These are phyloP conservation scores for Albifimbria verrucaria DNA, from an alignment of 2,329 filamentous ascomycete species.

Conservation along the genomic window DNA sequence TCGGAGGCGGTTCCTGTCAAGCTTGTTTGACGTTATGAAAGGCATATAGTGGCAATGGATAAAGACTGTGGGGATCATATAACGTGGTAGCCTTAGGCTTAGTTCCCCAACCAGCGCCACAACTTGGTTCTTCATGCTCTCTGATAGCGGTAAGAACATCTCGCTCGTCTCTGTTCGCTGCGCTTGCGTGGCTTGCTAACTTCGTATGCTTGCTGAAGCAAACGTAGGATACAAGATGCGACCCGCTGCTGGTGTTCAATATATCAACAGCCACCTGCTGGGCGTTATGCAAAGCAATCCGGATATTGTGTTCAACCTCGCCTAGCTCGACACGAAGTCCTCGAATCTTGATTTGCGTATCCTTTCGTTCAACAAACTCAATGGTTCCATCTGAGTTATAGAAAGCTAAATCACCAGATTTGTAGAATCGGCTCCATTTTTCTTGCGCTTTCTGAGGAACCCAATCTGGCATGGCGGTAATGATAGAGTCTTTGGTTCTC, in stretches of 20 bases:
- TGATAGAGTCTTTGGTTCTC: slow-evolving; percentile 11
- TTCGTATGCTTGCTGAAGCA: too few species aligned
- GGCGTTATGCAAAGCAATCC: background rate
- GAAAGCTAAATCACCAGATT: slow-evolving; percentile 6
- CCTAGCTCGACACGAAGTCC: slow-evolving; percentile 45
- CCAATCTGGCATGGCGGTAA: slow-evolving; percentile 8
- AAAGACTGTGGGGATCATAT: too few species aligned
- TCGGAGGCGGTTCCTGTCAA: too few species aligned
- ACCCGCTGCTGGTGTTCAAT: slow-evolving; percentile 36
- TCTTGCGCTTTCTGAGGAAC: slow-evolving; percentile 12
- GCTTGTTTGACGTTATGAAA: too few species aligned
- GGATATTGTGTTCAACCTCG: slow-evolving; percentile 10
- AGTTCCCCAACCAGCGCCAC: too few species aligned
- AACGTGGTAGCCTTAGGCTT: too few species aligned
- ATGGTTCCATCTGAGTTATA: slow-evolving; percentile 28
- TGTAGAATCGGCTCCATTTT: slow-evolving; percentile 4
- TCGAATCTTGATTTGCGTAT: slow-evolving; percentile 37
- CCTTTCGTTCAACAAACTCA: slow-evolving; percentile 39
- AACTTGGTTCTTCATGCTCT: too few species aligned
- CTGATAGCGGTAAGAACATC: too few species aligned
- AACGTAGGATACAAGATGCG: too few species aligned
- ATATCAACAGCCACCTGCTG: slow-evolving; percentile 31
- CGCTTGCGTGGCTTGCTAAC: too few species aligned
- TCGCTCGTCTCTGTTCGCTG: too few species aligned
- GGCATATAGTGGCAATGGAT: too few species aligned